Evolutionary conservation across 2,329 filamentous ascomycete genomes (phyloP), one percentile per base, ranked within the genome.

Genomic region (Helicocarpus griseus): DNA sequence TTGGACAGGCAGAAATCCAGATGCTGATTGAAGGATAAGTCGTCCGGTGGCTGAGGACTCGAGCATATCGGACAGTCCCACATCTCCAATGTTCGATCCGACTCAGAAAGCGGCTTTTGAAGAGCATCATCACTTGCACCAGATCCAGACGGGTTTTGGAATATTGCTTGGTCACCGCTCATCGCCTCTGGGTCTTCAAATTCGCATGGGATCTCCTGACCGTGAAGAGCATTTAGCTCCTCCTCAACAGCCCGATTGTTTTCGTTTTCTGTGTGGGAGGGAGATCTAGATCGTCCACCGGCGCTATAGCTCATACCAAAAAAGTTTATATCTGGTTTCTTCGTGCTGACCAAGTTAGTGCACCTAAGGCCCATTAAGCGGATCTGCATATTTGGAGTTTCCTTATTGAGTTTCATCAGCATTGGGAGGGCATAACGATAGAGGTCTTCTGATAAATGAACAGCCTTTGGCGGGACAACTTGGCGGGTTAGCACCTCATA

Each of bases 401-500:
- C 90, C 56, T 88, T 86, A 65, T 94, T 85, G 6, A 97, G 70
- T 64, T 89, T 96, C 1, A 77, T 71, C 4, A 98, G 72, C 75
- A 98, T 93, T 0, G 89, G 90, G 1, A 95, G 66, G 0, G 88
- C 77, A 61, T 83, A 87, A 49, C 80, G 83, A 69, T 91, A 97
- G 3, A 98, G 70, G 60, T 98, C 93, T 38, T 91, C 85, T 0
- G 89, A 85, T 5, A 78, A 73, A 46, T 71, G 78, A 1, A 96
- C 77, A 0, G 89, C 82, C 57, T 83, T 86, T 0, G 87, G 85
- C 2, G 84, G 78, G 3, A 86, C 80, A 5, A 81, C 79, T 64
- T 98, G 93, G 29, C 93, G 78, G 0, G 90, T 95, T 48, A 88
- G 78, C 19, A 96, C 87, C 66, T 97, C 90, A 61, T 91, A 98